Conservation (phyloP, 129 eudicot species). For the Arctium lappa region DNA sequence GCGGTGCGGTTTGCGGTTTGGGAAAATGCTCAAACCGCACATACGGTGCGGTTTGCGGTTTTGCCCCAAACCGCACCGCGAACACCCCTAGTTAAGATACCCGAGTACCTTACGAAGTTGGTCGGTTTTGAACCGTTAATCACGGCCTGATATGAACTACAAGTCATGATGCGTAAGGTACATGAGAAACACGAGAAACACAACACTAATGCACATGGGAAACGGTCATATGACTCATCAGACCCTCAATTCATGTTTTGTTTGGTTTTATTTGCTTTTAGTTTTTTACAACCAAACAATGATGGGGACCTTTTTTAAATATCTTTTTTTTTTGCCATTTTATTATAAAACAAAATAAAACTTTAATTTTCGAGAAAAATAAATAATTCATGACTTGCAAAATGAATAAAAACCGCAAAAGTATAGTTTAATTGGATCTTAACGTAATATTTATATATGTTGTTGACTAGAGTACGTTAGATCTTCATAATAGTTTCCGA, state of each 20-base stretch:
- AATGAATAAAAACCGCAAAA: not conserved
- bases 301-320: not conserved
- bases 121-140: not conserved
- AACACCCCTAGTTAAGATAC: not conserved
- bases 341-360: not conserved
- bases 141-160: not conserved
- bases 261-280: not conserved
- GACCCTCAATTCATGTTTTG: constrained; percentile 10
- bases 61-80: too few species aligned
- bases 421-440: not conserved
- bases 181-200: not conserved
- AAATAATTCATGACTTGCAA: not conserved
- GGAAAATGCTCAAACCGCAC: too few species aligned
- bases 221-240: not conserved
- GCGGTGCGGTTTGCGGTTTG: too few species aligned
- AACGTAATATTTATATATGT: not conserved
- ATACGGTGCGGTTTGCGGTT: too few species aligned
- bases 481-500: not conserved
- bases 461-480: not conserved
- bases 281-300: not conserved
- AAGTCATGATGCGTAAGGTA: not conserved
- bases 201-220: not conserved
- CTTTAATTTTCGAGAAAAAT: not conserved
- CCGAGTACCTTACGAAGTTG: not conserved
- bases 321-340: not conserved